phyloP scores from a whole-genome alignment of 2,329 filamentous ascomycete species.

The Aspergillus sp. region DNA sequence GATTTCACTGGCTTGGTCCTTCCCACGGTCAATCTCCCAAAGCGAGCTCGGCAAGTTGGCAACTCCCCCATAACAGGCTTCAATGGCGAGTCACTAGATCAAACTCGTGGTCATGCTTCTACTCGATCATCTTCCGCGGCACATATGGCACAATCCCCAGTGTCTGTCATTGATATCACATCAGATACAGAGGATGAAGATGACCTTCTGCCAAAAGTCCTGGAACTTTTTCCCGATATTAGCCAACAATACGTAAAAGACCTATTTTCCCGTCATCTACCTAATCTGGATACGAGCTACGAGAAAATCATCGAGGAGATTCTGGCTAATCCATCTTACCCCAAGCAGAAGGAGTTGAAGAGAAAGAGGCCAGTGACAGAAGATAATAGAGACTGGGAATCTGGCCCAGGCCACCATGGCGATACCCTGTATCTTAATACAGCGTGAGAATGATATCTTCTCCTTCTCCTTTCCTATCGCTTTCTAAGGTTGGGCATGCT shows the following conservation, averaged over 20 bases:
- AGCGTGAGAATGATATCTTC: conserved; percentile 15
- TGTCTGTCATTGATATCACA: too few species aligned
- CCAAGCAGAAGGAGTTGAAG: conserved; percentile 35
- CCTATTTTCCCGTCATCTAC: conserved; percentile 25
- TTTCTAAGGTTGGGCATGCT: background rate
- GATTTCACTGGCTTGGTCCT: too few species aligned
- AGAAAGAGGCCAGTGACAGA: conserved; percentile 31
- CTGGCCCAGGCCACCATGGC: conserved; percentile 21
- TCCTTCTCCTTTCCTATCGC: background rate
- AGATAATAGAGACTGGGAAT: conserved; percentile 16
- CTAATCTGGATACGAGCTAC: conserved; percentile 6
- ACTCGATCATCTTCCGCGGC: too few species aligned
- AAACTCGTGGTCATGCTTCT: too few species aligned
- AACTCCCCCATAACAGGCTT: too few species aligned
- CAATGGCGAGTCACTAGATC: too few species aligned
- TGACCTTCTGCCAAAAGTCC: conserved; percentile 29
- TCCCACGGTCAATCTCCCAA: too few species aligned
- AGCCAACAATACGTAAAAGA: conserved; percentile 35
- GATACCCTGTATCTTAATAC: conserved; percentile 12
- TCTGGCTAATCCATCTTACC: conserved; percentile 37
- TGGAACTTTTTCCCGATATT: conserved; percentile 46
- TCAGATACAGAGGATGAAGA: background rate
- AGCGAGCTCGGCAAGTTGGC: too few species aligned
- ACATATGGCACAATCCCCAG: too few species aligned
- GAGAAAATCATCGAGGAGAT: conserved; percentile 39